A percentile compares a stretch with the other conserved stretches of the same genome.
Conservation (phyloP, 1,139 yeast genomes). For the Blastobotrys illinoisensis region DNA sequence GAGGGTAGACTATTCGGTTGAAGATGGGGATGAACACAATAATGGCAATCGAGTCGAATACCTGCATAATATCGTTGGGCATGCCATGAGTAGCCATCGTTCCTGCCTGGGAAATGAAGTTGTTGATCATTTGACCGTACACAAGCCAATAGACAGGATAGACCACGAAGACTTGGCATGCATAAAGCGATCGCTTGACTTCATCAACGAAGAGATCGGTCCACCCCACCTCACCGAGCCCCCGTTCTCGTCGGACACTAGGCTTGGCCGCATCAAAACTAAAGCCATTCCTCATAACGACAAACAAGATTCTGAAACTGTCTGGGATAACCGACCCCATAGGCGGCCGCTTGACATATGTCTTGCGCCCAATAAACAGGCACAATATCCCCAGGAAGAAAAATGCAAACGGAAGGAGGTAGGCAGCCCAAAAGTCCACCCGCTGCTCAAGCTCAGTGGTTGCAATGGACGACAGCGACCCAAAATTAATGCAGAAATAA, state of each 20-base stretch:
- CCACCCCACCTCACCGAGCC: slow-evolving; percentile 48
- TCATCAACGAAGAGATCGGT: slow-evolving; percentile 57
- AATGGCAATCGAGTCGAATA: slow-evolving; percentile 55
- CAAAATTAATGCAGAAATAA: slow-evolving; percentile 75
- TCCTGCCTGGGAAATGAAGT: slow-evolving; percentile 60
- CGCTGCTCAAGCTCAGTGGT: slow-evolving; percentile 66
- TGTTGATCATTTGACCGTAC: slow-evolving; percentile 61
- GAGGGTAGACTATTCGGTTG: slow-evolving; percentile 50
- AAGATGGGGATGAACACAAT: slow-evolving; percentile 57
- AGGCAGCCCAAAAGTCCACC: slow-evolving; percentile 75
- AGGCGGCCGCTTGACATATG: slow-evolving; percentile 56
- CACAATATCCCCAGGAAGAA: slow-evolving; percentile 57
- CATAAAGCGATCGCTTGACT: slow-evolving; percentile 50
- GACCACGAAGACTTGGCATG: slow-evolving; percentile 58
- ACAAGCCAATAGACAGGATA: slow-evolving; percentile 64
- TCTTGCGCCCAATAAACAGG: slow-evolving; percentile 49
- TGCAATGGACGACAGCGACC: slow-evolving; percentile 71
- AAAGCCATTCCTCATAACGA: slow-evolving; percentile 46
- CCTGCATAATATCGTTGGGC: slow-evolving; percentile 62
- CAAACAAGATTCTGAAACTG: slow-evolving; percentile 45
- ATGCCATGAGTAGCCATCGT: slow-evolving; percentile 57
- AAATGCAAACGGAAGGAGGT: slow-evolving; percentile 54
- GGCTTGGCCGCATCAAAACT: slow-evolving; percentile 53
- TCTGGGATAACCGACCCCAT: slow-evolving; percentile 56
- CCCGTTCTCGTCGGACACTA: slow-evolving; percentile 34